Percentiles rank a stretch among this genome's conserved stretches.
Evolutionary conservation across 1,139 yeast species (phyloP).

Genomic region (Hansenula sp.): DNA sequence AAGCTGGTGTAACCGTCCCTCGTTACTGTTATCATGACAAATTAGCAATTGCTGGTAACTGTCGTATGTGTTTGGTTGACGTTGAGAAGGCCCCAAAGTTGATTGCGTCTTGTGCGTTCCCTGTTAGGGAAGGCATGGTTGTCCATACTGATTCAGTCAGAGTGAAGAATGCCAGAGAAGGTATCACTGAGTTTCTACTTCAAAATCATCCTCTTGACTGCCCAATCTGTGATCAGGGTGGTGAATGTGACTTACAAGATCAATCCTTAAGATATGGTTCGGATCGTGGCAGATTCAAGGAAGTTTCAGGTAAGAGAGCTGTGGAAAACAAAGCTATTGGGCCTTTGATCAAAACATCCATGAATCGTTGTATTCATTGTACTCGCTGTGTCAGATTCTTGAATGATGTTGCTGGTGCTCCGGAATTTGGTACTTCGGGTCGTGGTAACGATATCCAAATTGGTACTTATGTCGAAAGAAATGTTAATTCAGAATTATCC

Average conservation of each 20-base stretch:
- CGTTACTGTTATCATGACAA: constrained; percentile 92
- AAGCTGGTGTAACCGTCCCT: constrained; percentile 85
- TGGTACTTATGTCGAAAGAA: constrained; percentile 85
- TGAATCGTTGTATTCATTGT: constrained; percentile 94
- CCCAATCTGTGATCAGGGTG: constrained; percentile 94
- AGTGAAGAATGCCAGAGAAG: constrained; percentile 83
- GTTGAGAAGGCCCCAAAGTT: constrained; percentile 89
- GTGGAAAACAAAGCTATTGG: constrained; percentile 90
- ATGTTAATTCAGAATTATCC: constrained; percentile 79
- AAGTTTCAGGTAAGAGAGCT: constrained; percentile 83
- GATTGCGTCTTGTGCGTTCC: constrained; percentile 90
- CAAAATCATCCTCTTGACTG: constrained; percentile 92
- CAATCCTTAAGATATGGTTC: constrained; percentile 82
- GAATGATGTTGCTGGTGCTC: constrained; percentile 92
- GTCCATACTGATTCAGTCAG: constrained; percentile 79
- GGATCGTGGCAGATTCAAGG: constrained; percentile 83
- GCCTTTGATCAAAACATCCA: constrained; percentile 83
- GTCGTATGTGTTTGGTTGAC: constrained; percentile 92
- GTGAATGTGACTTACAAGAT: constrained; percentile 91
- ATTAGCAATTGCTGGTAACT: constrained; percentile 90
- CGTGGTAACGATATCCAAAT: constrained; percentile 92
- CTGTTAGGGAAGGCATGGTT: constrained; percentile 87
- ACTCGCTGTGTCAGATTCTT: constrained; percentile 88
- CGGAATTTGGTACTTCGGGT: constrained; percentile 85
- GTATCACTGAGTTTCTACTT: constrained; percentile 84